Evolutionary conservation across 345 rosid genomes (phyloP), one percentile per base, ranked within the genome.

Genomic region (Chamaenerion angustifolium): DNA sequence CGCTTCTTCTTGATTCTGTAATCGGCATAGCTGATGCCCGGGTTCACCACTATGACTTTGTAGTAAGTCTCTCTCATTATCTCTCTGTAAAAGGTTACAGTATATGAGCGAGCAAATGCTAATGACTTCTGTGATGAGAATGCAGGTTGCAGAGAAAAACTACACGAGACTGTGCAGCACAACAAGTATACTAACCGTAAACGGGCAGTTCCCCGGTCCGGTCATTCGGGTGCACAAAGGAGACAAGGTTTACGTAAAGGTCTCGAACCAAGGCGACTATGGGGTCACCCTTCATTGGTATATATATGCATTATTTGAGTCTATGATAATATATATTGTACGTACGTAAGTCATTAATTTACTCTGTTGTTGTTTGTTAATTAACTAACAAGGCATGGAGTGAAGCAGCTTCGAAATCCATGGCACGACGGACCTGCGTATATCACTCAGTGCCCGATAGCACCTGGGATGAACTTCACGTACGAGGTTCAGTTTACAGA

Each of bases 241-340:
- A 2, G 72, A 68, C 27, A 46, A 54, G 6, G 59, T 55, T 10
- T 49, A 23, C 41, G 62, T 68, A 8, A 56, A 51, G 16, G 68
- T 63, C 16, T 19, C 31, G 21, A 65, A 65, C 45, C 47, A 45
- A 31, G 65, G 65, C 43, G 14, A 42, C 10, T 51, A 65, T 19
- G 64, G 61, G n/a, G 14, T 63, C 17, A 68, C 72, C 8, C 52
- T 68, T 55, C 72, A 68, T 18, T 59, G 72, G 72, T 63, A 56
- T 17, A 6, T 21, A 21, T 4, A 21, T 21, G 4, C n/a, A n/a
- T n/a, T 21, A 21, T 21, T 2, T 21, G 25, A 21, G 25, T 21
- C 0, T 21, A 10, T 2, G 11, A 35, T 11, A 16, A n/a, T 41
- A 16, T 18, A 8, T 25, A 44, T 44, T 2, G 6, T 41, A 4